These are phyloP conservation scores for Fagopyrum homotropicum DNA, from an alignment of 148 eudicot genomes.

Conservation along the genomic window DNA sequence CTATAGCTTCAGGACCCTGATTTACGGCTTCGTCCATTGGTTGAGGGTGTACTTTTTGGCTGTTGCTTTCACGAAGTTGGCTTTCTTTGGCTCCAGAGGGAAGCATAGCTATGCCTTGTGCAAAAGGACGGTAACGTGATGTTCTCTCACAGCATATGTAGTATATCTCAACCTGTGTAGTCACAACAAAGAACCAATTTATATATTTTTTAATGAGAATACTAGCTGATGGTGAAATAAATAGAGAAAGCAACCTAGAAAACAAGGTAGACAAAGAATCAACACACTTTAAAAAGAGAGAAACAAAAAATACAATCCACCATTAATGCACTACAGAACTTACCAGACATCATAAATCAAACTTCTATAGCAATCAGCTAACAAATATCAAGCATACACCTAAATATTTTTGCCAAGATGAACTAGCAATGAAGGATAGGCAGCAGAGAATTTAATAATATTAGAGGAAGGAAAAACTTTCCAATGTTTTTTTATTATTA, in stretches of 20 bases:
- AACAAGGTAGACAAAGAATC: neutral
- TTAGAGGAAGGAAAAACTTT: conserved; percentile 3
- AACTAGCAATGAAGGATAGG: neutral
- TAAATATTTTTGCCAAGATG: neutral
- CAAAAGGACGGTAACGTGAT: conserved; percentile 20
- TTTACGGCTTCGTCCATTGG: conserved; percentile 87
- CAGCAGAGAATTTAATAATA: neutral
- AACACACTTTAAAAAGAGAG: neutral
- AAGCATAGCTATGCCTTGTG: conserved; percentile 72
- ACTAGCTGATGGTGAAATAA: neutral
- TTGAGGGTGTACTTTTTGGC: conserved; percentile 96
- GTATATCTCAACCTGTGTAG: conserved; percentile 24
- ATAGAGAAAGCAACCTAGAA: neutral
- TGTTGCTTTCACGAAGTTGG: conserved; percentile 86
- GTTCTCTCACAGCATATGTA: conserved; percentile 20
- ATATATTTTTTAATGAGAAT: neutral
- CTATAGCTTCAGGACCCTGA: conserved; percentile 80
- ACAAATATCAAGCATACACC: neutral
- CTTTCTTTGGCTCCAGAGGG: conserved; percentile 68
- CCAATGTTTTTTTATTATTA: neutral
- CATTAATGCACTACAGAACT: neutral
- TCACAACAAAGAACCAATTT: neutral
- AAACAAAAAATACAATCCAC: neutral
- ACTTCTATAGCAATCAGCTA: neutral
- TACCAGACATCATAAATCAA: neutral